Evolutionary conservation across 78 protist species (phyloP), one percentile per base, ranked within the genome.

Genomic region (Cavenderia fasciculata): DNA sequence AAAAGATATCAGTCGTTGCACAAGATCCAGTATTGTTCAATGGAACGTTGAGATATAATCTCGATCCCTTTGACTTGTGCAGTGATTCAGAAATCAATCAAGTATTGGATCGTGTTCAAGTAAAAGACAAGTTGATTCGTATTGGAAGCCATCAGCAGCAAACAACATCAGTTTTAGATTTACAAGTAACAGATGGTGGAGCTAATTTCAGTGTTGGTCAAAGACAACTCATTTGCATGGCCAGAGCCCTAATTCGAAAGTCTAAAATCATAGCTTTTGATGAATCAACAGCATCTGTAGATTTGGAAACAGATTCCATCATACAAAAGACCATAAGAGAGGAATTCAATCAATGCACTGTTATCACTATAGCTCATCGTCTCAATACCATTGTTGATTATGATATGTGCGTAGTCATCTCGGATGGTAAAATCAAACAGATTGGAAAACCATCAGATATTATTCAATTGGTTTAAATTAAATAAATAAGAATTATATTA

Each of bases 271-370:
- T 96, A 41, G 59, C 96, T 31, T 33, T 95, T 27, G 98, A 97
- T 66, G 99, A 98, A 79, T 99, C 99, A 12, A 98, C 99, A 2
- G 98, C 99, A 3, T 41, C 62, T 7, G 90, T 97, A 34, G 99
- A 98, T 38, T 1, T 62, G 40, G 85, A 96, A 56, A 82, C 97
- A 18, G 98, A 97, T 71, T 38, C 3, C 43, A 61, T 77, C 10
- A 86, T 96, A 29, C 97, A 95, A 74, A 19, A n/a, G 59, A 74
- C 75, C 12, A 56, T 95, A 21, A 92, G 94, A 36, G n/a, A 18
- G 3, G 36, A 33, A 59, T 97, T 97, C 41, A 5, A 10, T 34
- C 36, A 74, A 27, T 27, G 75, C 63, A 97, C 98, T 4, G 92
- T 97, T 19, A 19, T 97, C n/a, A 97, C 98, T 5, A 94, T 97